Base-by-base conservation (phyloP, 257 asterid genomes). In the Leonotis leonurus region DNA sequence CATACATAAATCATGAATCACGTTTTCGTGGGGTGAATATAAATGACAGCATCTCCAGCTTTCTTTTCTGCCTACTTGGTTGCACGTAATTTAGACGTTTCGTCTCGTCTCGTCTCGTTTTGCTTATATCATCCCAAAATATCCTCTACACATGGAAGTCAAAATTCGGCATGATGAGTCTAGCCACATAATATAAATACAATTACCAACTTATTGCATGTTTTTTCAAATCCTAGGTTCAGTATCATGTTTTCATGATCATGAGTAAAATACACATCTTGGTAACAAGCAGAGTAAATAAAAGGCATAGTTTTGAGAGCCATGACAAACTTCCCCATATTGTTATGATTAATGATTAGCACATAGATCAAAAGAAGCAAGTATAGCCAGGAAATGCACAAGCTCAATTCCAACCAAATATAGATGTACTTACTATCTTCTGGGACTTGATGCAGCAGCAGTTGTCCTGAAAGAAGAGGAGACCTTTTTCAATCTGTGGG, bases 401-500 rank as follows among this genome's bases (percentile, higher is more conserved):
- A 22, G 2, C 50, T 3, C 44, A n/a, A n/a, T n/a, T n/a, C n/a
- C n/a, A n/a, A n/a, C 45, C 14, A 21, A 55, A 48, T 18, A 44
- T 24, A 44, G 64, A 30, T 6, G 6, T 57, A 69, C 81, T 77
- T 72, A 78, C 90, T 68, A 83, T 81, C 81, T 77, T 72, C 87
- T 80, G 29, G 82, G 68, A 66, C 65, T 68, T 55, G 87, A 50
- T 17, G 83, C 81, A 64, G 73, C 69, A 58, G 77, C 81, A 32
- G 35, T 35, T 52, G 70, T 61, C 88, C 92, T 87, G 91, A 37
- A 73, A 65, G 25, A 33, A 66, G 52, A 20, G 83, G 75, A 70
- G 24, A 66, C 71, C 75, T 72, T 85, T 70, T 77, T 85, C 67
- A 73, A 24, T 32, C 93, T 75, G 70, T 83, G 84, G 69, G 84